These are phyloP conservation scores for Pulveroboletus sp. DNA, from an alignment of 768 basidiomycete genomes.

Conservation along the genomic window DNA sequence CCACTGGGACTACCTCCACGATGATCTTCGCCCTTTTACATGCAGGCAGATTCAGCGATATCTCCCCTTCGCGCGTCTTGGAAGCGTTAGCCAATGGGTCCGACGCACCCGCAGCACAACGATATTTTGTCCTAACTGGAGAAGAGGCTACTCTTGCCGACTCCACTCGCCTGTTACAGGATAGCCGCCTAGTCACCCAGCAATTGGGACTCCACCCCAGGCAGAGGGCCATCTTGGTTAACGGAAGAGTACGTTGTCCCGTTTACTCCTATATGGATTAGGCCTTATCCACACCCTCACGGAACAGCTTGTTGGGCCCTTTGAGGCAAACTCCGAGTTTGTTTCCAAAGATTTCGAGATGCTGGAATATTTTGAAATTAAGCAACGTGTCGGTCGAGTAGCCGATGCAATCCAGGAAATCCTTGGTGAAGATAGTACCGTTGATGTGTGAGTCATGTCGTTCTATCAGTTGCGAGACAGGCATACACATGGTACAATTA, in stretches of 20 bases:
- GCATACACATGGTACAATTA: constrained; percentile 24
- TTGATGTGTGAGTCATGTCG: constrained; percentile 39
- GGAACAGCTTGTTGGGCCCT: constrained; percentile 70
- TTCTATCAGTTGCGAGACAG: neutral
- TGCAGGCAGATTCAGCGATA: constrained; percentile 34
- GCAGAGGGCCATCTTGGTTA: constrained; percentile 62
- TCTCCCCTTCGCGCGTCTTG: constrained; percentile 14
- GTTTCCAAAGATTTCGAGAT: constrained; percentile 63
- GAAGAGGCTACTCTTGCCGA: constrained; percentile 26
- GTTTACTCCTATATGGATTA: neutral
- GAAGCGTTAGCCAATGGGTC: constrained; percentile 4
- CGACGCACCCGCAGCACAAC: constrained; percentile 32
- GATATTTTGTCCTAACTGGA: constrained; percentile 30
- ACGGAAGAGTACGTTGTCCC: constrained; percentile 67
- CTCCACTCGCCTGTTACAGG: constrained; percentile 35
- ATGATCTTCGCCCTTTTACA: constrained; percentile 48
- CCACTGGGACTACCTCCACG: constrained; percentile 33
- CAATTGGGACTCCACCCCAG: constrained; percentile 58
- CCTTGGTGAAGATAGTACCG: constrained; percentile 32
- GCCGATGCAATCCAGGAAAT: constrained; percentile 58
- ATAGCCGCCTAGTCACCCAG: constrained; percentile 45
- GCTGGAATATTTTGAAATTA: constrained; percentile 69
- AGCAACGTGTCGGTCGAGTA: constrained; percentile 65
- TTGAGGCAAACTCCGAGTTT: constrained; percentile 52
- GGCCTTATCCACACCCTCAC: constrained; percentile 3